A percentile compares a stretch with the other conserved stretches of the same genome.
These are phyloP conservation scores for Rhizoclosmatium sp. DNA, from an alignment of 192 early-diverging fungal species.

Conservation along the genomic window DNA sequence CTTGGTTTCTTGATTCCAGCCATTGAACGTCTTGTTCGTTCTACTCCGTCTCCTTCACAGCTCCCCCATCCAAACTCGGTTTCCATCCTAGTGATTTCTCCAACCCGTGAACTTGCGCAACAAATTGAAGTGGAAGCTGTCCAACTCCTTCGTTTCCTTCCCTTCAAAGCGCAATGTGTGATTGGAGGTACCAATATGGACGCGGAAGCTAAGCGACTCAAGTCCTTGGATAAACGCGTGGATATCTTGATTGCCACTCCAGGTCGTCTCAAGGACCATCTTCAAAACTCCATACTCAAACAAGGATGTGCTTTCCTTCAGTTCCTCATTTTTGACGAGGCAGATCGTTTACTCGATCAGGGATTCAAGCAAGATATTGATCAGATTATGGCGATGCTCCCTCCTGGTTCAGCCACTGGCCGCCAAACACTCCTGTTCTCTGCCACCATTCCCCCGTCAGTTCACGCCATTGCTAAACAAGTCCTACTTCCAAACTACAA, in stretches of 20 bases:
- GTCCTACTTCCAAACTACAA: slow-evolving; percentile 71
- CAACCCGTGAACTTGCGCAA: slow-evolving; percentile 88
- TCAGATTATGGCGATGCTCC: slow-evolving; percentile 63
- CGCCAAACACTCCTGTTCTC: slow-evolving; percentile 89
- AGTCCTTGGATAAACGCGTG: slow-evolving; percentile 53
- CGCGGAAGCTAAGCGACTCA: slow-evolving; percentile 15
- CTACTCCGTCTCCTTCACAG: neutral
- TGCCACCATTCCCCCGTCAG: slow-evolving; percentile 73
- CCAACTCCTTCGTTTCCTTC: slow-evolving; percentile 66
- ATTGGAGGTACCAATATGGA: slow-evolving; percentile 64
- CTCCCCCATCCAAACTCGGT: slow-evolving; percentile 43
- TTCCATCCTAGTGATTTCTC: slow-evolving; percentile 82
- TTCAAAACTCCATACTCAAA: slow-evolving; percentile 55
- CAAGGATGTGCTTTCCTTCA: slow-evolving; percentile 8
- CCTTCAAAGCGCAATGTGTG: slow-evolving; percentile 72
- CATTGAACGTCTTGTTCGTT: slow-evolving; percentile 64
- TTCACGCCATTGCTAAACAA: slow-evolving; percentile 63
- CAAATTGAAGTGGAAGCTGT: slow-evolving; percentile 84
- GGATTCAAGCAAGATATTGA: slow-evolving; percentile 87
- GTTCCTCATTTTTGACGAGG: slow-evolving; percentile 32
- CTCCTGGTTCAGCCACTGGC: slow-evolving; percentile 49
- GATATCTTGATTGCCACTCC: slow-evolving; percentile 93
- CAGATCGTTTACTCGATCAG: slow-evolving; percentile 75
- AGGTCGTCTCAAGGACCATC: slow-evolving; percentile 92
- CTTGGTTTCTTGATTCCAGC: slow-evolving; percentile 85